Evolutionary conservation across 768 basidiomycete genomes (phyloP).

Genomic region (Omphalotus guepiniiformis): DNA sequence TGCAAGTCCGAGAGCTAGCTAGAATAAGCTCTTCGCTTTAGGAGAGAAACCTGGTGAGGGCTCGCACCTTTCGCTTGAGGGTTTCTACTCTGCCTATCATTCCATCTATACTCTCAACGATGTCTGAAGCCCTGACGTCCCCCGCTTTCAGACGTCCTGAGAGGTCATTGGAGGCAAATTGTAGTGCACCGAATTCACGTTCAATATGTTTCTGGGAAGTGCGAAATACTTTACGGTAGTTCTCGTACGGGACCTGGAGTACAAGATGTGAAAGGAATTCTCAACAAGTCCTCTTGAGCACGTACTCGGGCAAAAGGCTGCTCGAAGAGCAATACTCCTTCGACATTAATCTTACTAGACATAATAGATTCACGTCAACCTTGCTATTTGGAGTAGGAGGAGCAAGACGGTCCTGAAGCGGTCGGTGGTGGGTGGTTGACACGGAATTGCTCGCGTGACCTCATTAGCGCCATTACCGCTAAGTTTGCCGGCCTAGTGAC

Average conservation of each 20-base stretch:
- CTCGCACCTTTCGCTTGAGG: slow-evolving; percentile 82
- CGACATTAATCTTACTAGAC: slow-evolving; percentile 58
- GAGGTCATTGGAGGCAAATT: slow-evolving; percentile 57
- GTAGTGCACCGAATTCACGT: slow-evolving; percentile 64
- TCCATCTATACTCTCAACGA: slow-evolving; percentile 57
- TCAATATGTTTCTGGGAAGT: slow-evolving; percentile 79
- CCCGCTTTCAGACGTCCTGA: slow-evolving; percentile 37
- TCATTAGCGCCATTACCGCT: too few relatives aligned
- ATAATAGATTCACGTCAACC: too few relatives aligned
- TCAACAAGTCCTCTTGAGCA: neutral
- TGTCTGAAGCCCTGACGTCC: slow-evolving; percentile 43
- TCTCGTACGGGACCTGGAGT: slow-evolving; percentile 81
- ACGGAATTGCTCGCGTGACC: too few relatives aligned
- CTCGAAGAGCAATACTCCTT: slow-evolving; percentile 77
- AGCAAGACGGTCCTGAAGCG: too few relatives aligned
- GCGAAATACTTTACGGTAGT: slow-evolving; percentile 84
- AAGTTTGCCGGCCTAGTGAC: too few relatives aligned
- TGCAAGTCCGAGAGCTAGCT: slow-evolving; percentile 45
- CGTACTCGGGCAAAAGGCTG: slow-evolving; percentile 76
- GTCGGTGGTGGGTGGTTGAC: too few relatives aligned
- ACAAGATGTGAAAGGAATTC: neutral
- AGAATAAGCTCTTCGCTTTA: too few relatives aligned
- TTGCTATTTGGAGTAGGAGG: too few relatives aligned
- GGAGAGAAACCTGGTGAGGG: too few relatives aligned
- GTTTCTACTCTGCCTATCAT: slow-evolving; percentile 76